phyloP scores from a whole-genome alignment of 148 eudicot species.

The Rhododendron williamsianum region DNA sequence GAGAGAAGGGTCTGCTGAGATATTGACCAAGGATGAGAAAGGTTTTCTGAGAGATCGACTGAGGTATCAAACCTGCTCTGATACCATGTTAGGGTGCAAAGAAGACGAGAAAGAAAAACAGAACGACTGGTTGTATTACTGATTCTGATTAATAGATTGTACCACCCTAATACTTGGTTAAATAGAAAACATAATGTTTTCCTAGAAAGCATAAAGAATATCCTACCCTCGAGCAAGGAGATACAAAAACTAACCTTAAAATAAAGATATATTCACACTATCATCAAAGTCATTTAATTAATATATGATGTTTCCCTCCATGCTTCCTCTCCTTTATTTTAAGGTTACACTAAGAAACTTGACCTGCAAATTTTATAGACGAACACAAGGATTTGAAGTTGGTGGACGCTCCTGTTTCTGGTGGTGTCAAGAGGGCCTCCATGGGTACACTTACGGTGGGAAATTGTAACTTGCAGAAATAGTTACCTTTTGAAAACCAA shows the following conservation, averaged over 20 bases:
- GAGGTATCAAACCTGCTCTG: too few relatives aligned
- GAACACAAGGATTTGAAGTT: slow-evolving; percentile 65
- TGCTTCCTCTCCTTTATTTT: background rate
- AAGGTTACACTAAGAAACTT: background rate
- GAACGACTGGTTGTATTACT: background rate
- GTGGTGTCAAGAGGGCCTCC: slow-evolving; percentile 89
- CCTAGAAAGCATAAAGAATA: background rate
- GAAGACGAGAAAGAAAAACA: too few relatives aligned
- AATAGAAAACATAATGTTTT: background rate
- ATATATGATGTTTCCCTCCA: background rate
- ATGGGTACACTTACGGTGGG: slow-evolving; percentile 88
- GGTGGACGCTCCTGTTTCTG: slow-evolving; percentile 99
- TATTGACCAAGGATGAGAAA: too few relatives aligned
- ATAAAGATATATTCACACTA: background rate
- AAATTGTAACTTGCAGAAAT: background rate
- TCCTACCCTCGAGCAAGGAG: background rate
- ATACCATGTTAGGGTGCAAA: too few relatives aligned
- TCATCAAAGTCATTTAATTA: background rate
- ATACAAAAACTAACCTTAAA: background rate
- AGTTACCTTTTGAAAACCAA: background rate
- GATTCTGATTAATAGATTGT: background rate
- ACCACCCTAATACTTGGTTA: background rate
- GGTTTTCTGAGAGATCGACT: too few relatives aligned
- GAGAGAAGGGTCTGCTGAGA: too few relatives aligned
- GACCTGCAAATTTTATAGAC: slow-evolving; percentile 23